Percentiles rank a stretch among this genome's conserved stretches.
phyloP scores from a whole-genome alignment of 163 green algal genomes.

The Chlorella variabilis region DNA sequence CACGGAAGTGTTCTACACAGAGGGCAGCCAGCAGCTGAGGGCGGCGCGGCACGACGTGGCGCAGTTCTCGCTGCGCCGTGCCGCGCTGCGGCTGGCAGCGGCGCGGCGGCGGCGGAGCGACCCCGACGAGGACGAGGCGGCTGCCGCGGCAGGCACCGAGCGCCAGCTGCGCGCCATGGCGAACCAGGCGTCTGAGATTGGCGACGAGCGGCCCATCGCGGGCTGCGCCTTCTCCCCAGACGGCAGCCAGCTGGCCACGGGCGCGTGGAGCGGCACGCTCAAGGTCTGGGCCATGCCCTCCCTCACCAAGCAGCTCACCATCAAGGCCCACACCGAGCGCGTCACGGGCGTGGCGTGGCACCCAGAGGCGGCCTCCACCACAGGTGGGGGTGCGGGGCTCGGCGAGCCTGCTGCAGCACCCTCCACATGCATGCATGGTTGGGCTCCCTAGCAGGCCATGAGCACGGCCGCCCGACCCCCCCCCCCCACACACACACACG shows the following conservation, averaged over 20 bases:
- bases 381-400: not conserved
- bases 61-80: constrained; percentile 78
- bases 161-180: constrained; percentile 39
- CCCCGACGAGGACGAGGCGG: constrained; percentile 49
- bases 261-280: constrained; percentile 74
- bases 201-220: constrained; percentile 86
- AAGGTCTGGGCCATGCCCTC: constrained; percentile 64
- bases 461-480: too few species aligned
- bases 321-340: constrained; percentile 78
- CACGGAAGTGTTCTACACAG: constrained; percentile 93
- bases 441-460: too few species aligned
- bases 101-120: constrained; percentile 67
- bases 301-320: constrained; percentile 48
- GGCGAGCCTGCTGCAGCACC: too few species aligned
- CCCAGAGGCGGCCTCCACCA: constrained; percentile 42
- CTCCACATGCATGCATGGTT: not conserved
- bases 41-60: constrained; percentile 68
- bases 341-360: constrained; percentile 84
- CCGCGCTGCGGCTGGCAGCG: constrained; percentile 60
- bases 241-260: constrained; percentile 63
- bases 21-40: constrained; percentile 70
- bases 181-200: constrained; percentile 84
- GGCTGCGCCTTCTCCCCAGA: constrained; percentile 78
- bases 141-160: not conserved
- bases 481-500: too few species aligned